These are phyloP conservation scores for Acarospora socialis DNA, from an alignment of 2,329 filamentous ascomycete genomes.

Conservation along the genomic window DNA sequence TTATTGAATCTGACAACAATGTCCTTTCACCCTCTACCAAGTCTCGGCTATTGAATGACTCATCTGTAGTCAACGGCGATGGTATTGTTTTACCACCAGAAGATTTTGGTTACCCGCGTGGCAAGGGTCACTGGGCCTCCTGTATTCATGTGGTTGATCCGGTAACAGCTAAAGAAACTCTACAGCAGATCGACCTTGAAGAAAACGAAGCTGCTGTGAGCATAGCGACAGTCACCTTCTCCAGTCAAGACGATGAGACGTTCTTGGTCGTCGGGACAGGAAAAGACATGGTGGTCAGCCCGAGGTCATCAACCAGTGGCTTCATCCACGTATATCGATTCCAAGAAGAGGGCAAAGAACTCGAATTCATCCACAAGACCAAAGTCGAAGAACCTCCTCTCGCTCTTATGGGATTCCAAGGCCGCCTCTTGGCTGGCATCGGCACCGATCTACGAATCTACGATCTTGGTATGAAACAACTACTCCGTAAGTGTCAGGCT, in stretches of 20 bases:
- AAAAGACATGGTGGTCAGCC: constrained; percentile 72
- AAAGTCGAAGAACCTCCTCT: constrained; percentile 78
- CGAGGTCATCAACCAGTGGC: constrained; percentile 60
- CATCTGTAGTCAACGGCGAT: constrained; percentile 56
- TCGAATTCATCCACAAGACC: constrained; percentile 95
- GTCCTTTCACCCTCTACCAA: constrained; percentile 69
- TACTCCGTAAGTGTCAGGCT: constrained; percentile 82
- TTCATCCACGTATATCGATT: constrained; percentile 90
- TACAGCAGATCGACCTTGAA: constrained; percentile 67
- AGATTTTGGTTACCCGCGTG: constrained; percentile 81
- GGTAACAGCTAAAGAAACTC: constrained; percentile 53
- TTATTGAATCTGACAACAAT: constrained; percentile 87
- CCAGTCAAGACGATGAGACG: constrained; percentile 73
- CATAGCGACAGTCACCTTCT: constrained; percentile 69
- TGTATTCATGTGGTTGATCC: constrained; percentile 90
- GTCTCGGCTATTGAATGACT: constrained; percentile 58
- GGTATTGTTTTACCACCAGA: constrained; percentile 55
- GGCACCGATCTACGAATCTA: constrained; percentile 74
- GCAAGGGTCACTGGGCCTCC: constrained; percentile 79
- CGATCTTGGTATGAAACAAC: constrained; percentile 81
- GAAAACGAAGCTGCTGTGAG: constrained; percentile 89
- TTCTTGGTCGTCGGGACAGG: constrained; percentile 92
- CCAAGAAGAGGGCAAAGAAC: constrained; percentile 66
- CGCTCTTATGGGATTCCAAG: constrained; percentile 87
- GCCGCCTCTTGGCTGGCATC: constrained; percentile 71